phyloP scores from a whole-genome alignment of 2,329 filamentous ascomycete species.

The Fusarium dimerum region DNA sequence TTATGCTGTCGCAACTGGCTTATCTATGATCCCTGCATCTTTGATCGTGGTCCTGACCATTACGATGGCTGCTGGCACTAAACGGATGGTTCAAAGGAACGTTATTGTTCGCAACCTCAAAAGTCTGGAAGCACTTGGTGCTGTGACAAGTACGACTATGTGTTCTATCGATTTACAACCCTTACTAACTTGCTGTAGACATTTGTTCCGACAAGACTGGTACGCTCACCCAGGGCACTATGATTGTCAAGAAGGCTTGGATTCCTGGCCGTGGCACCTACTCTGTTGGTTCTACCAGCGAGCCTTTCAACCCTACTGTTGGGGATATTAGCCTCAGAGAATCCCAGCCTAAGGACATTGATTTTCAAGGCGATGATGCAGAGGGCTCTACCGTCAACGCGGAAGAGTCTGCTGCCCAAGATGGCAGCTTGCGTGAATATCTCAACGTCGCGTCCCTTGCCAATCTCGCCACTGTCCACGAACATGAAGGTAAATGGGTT shows the following conservation, averaged over 20 bases:
- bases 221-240: conserved; percentile 54
- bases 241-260: conserved; percentile 56
- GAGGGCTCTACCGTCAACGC: conserved; percentile 30
- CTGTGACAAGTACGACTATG: conserved; percentile 44
- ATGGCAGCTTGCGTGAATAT: conserved; percentile 52
- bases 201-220: conserved; percentile 61
- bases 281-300: conserved; percentile 49
- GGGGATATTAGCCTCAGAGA: conserved; percentile 46
- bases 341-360: conserved; percentile 38
- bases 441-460: conserved; percentile 65
- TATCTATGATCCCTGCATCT: conserved; percentile 53
- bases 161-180: conserved; percentile 13
- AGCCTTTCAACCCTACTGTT: conserved; percentile 58
- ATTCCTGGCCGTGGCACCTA: conserved; percentile 50
- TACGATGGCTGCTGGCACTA: conserved; percentile 57
- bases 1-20: conserved; percentile 46
- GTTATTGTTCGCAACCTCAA: conserved; percentile 55
- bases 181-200: conserved; percentile 32
- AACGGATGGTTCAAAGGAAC: conserved; percentile 52
- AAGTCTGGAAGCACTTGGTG: conserved; percentile 58
- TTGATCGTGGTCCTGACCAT: conserved; percentile 57
- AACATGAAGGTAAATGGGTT: conserved; percentile 57
- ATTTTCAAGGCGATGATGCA: conserved; percentile 27
- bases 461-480: conserved; percentile 64
- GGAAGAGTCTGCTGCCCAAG: conserved; percentile 42